phyloP scores from a whole-genome alignment of 2,329 filamentous ascomycete genomes.

The Cordyceps fumosorosea region DNA sequence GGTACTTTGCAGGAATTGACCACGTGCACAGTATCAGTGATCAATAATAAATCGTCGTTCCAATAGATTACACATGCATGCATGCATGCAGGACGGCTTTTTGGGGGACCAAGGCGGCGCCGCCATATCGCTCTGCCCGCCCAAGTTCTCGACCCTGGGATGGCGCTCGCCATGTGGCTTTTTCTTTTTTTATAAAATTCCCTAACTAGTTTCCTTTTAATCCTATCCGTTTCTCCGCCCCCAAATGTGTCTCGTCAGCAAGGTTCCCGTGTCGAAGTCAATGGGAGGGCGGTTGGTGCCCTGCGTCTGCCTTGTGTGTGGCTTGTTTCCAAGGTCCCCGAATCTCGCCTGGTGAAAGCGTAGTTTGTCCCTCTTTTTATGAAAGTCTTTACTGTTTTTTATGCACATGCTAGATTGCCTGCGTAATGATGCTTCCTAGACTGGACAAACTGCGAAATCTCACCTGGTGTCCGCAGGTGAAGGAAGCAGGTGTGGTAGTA shows the following conservation, averaged over 20 bases:
- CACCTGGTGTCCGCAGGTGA: not conserved
- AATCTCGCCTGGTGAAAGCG: not conserved
- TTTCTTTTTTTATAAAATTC: not conserved
- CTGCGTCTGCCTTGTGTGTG: not conserved
- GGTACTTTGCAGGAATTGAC: not conserved
- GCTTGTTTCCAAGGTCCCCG: too few species aligned
- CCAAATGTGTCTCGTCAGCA: too few species aligned
- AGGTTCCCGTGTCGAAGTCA: too few species aligned
- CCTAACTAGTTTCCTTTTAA: too few species aligned
- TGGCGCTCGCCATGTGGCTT: constrained; percentile 7
- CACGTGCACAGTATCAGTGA: constrained; percentile 5
- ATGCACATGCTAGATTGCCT: too few species aligned
- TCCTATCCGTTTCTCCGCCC: too few species aligned
- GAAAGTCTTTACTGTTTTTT: too few species aligned
- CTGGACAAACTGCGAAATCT: not conserved
- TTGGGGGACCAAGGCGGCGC: not conserved
- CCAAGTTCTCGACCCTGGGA: constrained; percentile 5
- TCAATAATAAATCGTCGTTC: not conserved
- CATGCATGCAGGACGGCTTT: not conserved
- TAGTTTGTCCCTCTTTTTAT: too few species aligned
- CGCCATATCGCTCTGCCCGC: not conserved
- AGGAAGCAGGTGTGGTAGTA: not conserved
- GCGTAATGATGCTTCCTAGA: not conserved
- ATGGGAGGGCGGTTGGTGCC: too few species aligned
- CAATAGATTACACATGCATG: not conserved